Evolutionary conservation across 768 basidiomycete species (phyloP).

Genomic region (Amanita exitialis): DNA sequence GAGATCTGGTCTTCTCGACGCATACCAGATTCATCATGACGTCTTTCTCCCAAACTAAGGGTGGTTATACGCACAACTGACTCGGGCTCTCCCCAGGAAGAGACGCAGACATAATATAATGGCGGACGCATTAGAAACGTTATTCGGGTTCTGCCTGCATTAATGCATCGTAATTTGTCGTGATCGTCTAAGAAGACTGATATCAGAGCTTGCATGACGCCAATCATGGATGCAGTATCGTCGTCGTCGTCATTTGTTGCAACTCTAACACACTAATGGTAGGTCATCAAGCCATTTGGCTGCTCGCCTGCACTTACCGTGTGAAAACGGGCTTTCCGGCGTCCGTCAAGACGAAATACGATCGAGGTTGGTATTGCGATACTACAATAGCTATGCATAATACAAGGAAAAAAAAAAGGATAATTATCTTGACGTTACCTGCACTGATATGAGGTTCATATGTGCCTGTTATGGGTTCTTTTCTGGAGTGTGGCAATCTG

Average conservation of each 20-base stretch:
- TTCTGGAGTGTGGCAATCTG: slow-evolving; percentile 15
- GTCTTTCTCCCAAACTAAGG: background rate
- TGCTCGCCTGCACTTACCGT: slow-evolving; percentile 31
- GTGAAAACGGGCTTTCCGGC: slow-evolving; percentile 97
- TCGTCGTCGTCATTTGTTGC: slow-evolving; percentile 54
- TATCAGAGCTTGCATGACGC: slow-evolving; percentile 90
- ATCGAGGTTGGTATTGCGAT: slow-evolving; percentile 42
- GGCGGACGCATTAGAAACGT: slow-evolving; percentile 82
- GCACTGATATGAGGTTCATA: slow-evolving; percentile 1
- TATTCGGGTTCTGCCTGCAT: slow-evolving; percentile 73
- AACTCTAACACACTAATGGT: slow-evolving; percentile 29
- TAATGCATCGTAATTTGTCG: slow-evolving; percentile 79
- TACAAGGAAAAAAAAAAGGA: background rate
- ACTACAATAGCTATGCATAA: slow-evolving; percentile 17
- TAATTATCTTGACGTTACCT: background rate
- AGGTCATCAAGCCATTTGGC: slow-evolving; percentile 4
- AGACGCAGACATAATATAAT: slow-evolving; percentile 85
- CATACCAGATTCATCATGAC: slow-evolving; percentile 18
- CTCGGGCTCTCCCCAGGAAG: slow-evolving; percentile 94
- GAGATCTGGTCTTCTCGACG: slow-evolving; percentile 80
- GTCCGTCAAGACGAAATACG: slow-evolving; percentile 89
- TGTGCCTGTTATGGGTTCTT: slow-evolving; percentile 10
- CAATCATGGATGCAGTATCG: slow-evolving; percentile 69
- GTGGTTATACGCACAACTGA: slow-evolving; percentile 60
- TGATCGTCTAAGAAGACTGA: slow-evolving; percentile 92